Conservation (phyloP, 73 alveolate species). For the Paramecium caudatum region DNA sequence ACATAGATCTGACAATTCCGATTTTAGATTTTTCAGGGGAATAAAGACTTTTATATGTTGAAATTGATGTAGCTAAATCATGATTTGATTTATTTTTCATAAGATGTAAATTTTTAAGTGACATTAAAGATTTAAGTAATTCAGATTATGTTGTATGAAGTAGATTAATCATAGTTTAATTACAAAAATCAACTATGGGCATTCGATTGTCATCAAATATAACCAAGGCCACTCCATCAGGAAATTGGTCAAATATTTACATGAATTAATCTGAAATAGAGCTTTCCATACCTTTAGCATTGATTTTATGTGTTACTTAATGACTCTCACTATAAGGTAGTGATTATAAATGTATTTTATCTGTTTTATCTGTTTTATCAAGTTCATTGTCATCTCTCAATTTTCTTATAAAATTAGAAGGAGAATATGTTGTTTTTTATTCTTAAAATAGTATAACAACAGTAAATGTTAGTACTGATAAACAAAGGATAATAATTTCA, state of each 20-base stretch:
- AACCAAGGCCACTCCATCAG: conserved; percentile 54
- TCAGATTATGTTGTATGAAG: not conserved
- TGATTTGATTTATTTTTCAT: not conserved
- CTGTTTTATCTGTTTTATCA: conserved; percentile 25
- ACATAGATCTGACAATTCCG: conserved; percentile 36
- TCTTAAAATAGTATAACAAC: not conserved
- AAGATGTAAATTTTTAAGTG: not conserved
- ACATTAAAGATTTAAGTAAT: conserved; percentile 13
- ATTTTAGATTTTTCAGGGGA: not conserved
- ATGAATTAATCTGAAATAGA: not conserved
- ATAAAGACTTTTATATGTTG: conserved; percentile 38
- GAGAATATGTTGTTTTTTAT: not conserved
- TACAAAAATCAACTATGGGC: conserved; percentile 32
- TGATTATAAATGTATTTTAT: conserved; percentile 22
- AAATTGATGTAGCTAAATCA: not conserved
- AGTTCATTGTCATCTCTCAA: conserved; percentile 11
- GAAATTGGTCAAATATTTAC: conserved; percentile 50
- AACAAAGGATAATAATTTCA: not conserved
- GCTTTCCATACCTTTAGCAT: not conserved
- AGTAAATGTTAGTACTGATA: not conserved
- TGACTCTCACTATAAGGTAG: conserved; percentile 21
- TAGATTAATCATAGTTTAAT: conserved; percentile 26
- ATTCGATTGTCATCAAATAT: conserved; percentile 1
- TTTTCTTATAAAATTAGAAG: not conserved
- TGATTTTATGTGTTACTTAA: not conserved